Base-by-base conservation (phyloP, 768 basidiomycete species). In the Cubamyces lactineus region DNA sequence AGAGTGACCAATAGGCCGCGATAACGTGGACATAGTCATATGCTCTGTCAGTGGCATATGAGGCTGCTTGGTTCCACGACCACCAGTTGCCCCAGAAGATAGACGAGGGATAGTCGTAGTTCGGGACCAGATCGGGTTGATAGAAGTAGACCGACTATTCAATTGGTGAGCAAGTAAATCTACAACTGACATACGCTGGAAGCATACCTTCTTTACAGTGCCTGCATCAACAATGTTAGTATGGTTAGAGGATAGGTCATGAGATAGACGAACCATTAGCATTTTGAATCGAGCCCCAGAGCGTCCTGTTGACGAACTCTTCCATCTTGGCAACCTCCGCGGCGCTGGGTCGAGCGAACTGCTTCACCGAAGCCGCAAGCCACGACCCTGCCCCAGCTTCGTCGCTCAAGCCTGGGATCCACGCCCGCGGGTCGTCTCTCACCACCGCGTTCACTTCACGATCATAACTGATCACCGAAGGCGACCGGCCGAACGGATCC, bases 361-460 rank as follows among this genome's bases (percentile, higher is more conserved):
- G 81, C 62, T 84, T 85, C 82, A 84, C 80, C 3, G 79, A 72
- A 17, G 80, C 83, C 8, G 84, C 82, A 15, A 85, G 66, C 82
- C 82, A 84, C 23, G 82, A 83, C 12, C 83, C 83, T 0, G 84
- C 83, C 28, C 84, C 84, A n/a, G 80, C 84, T 69, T 85, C 84
- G 64, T 85, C 83, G 52, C 82, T 83, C 61, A 84, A 66, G 0
- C 84, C 84, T n/a, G 82, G 79, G 53, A 85, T 85, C 84, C 84
- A 85, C 15, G 82, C 82, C 41, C 84, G 70, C 15, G 81, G 76
- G 57, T 84, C 84, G 64, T 84, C 78, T 63, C 69, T 77, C 1
- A 85, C 82, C 0, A 78, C 59, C 8, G 79, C 79, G 61, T 84
- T 80, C 2, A 79, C 81, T 56, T 80, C 74, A 9, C 83, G 75